These are phyloP conservation scores for Aspergillus ochraceus DNA, from an alignment of 2,329 filamentous ascomycete genomes.

Conservation along the genomic window DNA sequence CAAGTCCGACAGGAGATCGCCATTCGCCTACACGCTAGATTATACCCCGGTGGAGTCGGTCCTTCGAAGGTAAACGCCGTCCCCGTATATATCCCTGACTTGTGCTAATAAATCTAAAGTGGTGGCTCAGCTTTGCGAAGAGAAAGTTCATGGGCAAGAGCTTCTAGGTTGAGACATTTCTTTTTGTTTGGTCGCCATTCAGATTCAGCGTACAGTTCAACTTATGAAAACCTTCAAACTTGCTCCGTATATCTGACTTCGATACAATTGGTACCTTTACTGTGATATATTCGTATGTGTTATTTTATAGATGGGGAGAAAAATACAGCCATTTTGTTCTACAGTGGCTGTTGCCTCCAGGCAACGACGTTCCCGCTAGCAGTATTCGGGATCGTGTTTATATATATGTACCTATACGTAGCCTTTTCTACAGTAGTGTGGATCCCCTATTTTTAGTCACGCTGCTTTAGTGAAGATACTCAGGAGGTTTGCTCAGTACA, in stretches of 20 bases:
- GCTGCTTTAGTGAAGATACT: no score
- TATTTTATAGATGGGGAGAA: neutral
- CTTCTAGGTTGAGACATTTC: constrained; percentile 52
- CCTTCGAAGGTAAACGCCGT: constrained; percentile 59
- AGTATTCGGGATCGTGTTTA: neutral
- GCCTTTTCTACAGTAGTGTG: no score
- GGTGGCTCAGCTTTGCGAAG: constrained; percentile 99
- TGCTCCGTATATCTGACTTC: constrained; percentile 4
- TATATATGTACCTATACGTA: neutral
- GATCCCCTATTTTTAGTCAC: no score
- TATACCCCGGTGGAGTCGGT: constrained; percentile 74
- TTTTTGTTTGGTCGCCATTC: constrained; percentile 15
- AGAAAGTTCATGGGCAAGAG: constrained; percentile 99
- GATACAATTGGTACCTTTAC: constrained; percentile 1
- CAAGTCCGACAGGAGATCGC: constrained; percentile 94
- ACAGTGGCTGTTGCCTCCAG: neutral
- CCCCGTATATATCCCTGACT: neutral
- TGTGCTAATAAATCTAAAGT: constrained; percentile 56
- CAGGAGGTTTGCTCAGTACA: no score
- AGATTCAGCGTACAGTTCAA: constrained; percentile 13
- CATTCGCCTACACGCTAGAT: constrained; percentile 73
- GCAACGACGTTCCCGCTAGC: neutral
- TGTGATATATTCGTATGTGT: constrained; percentile 14
- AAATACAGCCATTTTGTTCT: neutral
- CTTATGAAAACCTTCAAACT: constrained; percentile 17